Conservation (phyloP, 2,329 filamentous ascomycete genomes). For the Xylariales sp. region DNA sequence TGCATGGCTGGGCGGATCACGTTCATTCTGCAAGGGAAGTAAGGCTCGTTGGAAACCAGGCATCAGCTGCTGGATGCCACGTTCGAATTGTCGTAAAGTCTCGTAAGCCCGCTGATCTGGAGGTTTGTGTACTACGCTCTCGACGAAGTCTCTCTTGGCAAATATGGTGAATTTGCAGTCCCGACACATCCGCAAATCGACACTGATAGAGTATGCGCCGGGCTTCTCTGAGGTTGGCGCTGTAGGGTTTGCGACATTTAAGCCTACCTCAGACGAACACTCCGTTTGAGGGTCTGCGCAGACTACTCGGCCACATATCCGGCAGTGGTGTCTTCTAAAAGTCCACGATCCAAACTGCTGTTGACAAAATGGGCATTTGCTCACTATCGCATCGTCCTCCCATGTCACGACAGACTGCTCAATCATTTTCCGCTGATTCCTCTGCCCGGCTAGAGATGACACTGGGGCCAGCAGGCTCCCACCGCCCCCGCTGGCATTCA, state of each 20-base stretch:
- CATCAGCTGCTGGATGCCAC: constrained; percentile 75
- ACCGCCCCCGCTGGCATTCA: constrained; percentile 41
- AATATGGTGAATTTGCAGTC: constrained; percentile 68
- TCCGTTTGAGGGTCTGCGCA: constrained; percentile 81
- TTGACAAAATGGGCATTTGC: constrained; percentile 86
- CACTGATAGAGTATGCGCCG: constrained; percentile 40
- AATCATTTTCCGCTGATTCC: constrained; percentile 70
- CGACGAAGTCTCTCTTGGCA: constrained; percentile 69
- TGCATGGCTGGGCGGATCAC: constrained; percentile 45
- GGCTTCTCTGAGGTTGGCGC: constrained; percentile 40
- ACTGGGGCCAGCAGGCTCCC: constrained; percentile 56
- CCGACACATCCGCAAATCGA: constrained; percentile 88
- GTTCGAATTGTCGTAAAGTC: constrained; percentile 80
- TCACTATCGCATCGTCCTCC: constrained; percentile 83
- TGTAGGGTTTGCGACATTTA: constrained; percentile 63
- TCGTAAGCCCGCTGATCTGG: constrained; percentile 76
- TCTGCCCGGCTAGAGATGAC: constrained; percentile 60
- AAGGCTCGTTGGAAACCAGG: constrained; percentile 81
- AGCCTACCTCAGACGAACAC: constrained; percentile 78
- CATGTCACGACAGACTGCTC: constrained; percentile 93
- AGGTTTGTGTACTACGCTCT: constrained; percentile 62
- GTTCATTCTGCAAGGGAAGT: constrained; percentile 59
- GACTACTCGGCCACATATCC: constrained; percentile 87
- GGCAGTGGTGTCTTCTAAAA: constrained; percentile 89
- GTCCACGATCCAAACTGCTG: constrained; percentile 94